Percentiles rank a stretch among this genome's conserved stretches.
Conservation (phyloP, 345 rosid genomes). For the Syzygium aqueum region DNA sequence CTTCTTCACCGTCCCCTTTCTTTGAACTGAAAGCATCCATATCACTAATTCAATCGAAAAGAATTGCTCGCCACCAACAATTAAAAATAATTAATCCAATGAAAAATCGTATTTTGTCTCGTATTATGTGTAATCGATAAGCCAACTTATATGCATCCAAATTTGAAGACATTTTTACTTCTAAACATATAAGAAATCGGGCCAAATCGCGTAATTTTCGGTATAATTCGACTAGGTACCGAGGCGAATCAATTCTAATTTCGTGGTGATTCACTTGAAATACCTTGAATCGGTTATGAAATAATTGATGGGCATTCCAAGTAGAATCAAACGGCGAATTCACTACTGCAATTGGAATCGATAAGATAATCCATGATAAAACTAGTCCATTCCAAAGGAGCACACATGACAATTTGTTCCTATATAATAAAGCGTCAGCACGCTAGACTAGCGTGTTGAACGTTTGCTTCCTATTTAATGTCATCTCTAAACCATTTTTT, state of each 20-base stretch:
- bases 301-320: background rate
- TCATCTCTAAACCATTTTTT: too few species aligned
- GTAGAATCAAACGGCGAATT: background rate
- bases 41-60: background rate
- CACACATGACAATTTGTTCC: background rate
- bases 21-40: background rate
- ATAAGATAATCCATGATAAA: background rate
- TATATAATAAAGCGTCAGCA: too few species aligned
- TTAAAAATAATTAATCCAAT: background rate
- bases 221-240: background rate
- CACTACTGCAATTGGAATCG: background rate
- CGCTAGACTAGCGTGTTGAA: background rate
- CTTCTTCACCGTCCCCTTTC: background rate
- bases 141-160: background rate
- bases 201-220: background rate
- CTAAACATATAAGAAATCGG: background rate
- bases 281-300: background rate
- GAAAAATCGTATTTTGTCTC: too few species aligned
- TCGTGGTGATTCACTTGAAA: background rate
- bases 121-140: background rate
- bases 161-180: background rate
- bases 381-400: background rate
- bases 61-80: background rate
- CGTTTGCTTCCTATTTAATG: background rate
- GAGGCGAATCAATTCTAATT: background rate